These are phyloP conservation scores for Musa beccarii DNA, from an alignment of 176 grass and related monocot species.

Conservation along the genomic window DNA sequence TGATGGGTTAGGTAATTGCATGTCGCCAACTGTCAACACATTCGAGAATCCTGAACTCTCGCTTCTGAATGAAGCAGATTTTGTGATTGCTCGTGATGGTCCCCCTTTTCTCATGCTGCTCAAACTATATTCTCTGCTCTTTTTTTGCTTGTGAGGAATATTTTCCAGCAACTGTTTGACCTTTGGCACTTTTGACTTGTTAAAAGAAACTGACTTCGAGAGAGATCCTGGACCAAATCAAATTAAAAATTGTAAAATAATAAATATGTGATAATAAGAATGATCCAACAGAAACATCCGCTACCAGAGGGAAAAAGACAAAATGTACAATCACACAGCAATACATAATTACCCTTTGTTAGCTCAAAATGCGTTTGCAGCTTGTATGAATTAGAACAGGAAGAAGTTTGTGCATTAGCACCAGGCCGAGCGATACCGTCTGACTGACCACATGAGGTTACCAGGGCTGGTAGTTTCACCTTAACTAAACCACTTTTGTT, in stretches of 20 bases:
- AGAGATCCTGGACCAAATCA: constrained; percentile 45
- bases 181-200: constrained; percentile 74
- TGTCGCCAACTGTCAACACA: constrained; percentile 25
- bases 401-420: constrained; percentile 23
- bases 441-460: background rate
- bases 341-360: constrained; percentile 42
- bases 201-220: constrained; percentile 65
- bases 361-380: constrained; percentile 17
- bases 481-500: constrained; percentile 34
- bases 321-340: background rate
- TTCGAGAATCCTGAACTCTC: constrained; percentile 15
- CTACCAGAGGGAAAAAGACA: background rate
- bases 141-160: constrained; percentile 52
- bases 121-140: constrained; percentile 38
- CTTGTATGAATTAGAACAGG: constrained; percentile 25
- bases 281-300: constrained; percentile 16
- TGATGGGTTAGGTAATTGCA: constrained; percentile 26
- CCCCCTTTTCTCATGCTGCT: constrained; percentile 44
- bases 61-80: constrained; percentile 57
- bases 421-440: background rate
- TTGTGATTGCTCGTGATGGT: constrained; percentile 30
- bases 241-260: constrained; percentile 3
- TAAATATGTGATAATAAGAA: background rate
- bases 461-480: constrained; percentile 31
- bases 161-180: constrained; percentile 71